Conservation (phyloP, 2,329 filamentous ascomycete genomes). For the Botryosphaeria dothidea region DNA sequence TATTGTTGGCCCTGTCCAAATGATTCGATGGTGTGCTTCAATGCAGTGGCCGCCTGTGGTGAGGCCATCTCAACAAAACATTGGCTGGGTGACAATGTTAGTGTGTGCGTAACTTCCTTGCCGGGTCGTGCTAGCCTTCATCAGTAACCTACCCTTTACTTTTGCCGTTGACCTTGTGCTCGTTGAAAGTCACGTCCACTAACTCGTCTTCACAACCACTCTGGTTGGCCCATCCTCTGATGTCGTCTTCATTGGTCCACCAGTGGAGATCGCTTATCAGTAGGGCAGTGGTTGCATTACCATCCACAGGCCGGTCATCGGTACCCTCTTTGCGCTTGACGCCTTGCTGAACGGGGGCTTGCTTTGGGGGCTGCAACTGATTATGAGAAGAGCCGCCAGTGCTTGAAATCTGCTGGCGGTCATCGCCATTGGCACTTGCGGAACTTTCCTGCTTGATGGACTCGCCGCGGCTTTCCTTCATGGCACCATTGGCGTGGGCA, state of each 20-base stretch:
- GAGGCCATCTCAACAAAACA: constrained; percentile 84
- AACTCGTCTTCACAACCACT: constrained; percentile 82
- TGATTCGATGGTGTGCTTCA: constrained; percentile 78
- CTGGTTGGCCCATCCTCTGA: constrained; percentile 80
- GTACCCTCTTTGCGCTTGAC: constrained; percentile 63
- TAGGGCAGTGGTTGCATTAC: constrained; percentile 67
- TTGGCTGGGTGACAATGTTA: constrained; percentile 49
- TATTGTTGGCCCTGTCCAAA: constrained; percentile 58
- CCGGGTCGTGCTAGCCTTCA: not conserved
- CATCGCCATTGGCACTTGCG: constrained; percentile 30
- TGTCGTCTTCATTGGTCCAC: constrained; percentile 91
- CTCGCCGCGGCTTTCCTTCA: constrained; percentile 22
- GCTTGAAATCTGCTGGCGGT: constrained; percentile 45
- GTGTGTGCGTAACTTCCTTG: not conserved
- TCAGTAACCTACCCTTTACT: constrained; percentile 78
- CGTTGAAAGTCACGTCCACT: constrained; percentile 92
- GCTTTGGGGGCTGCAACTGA: constrained; percentile 40
- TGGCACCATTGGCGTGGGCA: constrained; percentile 27
- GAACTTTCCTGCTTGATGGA: constrained; percentile 26
- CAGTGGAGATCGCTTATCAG: constrained; percentile 89
- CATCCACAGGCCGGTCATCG: constrained; percentile 56
- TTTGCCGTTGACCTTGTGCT: constrained; percentile 99
- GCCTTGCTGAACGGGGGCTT: constrained; percentile 55
- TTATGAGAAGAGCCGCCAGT: constrained; percentile 42
- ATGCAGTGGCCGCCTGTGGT: constrained; percentile 79